Percentiles rank a stretch among this genome's conserved stretches.
phyloP scores from a whole-genome alignment of 2,329 filamentous ascomycete species.

The Aspergillus japonicus region DNA sequence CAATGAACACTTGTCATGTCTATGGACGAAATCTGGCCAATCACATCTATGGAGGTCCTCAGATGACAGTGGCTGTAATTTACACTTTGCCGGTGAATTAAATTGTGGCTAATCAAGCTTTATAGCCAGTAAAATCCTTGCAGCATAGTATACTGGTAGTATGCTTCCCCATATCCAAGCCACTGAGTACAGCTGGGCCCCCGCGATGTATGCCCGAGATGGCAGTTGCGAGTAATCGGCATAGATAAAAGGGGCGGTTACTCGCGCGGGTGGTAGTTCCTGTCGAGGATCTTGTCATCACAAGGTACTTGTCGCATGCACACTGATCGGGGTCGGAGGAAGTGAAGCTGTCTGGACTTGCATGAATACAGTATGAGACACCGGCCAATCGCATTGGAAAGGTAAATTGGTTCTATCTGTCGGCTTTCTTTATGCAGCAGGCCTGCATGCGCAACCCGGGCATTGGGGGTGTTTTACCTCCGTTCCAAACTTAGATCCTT shows the following conservation, averaged over 20 bases:
- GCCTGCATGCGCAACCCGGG: too few species aligned
- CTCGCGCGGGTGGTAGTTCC: too few species aligned
- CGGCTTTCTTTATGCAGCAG: background rate
- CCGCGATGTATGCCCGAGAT: too few species aligned
- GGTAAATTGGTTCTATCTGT: background rate
- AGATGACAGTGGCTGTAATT: background rate
- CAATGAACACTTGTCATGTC: background rate
- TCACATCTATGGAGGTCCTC: background rate
- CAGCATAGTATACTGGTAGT: too few species aligned
- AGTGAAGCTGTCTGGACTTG: too few species aligned
- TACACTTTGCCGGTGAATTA: background rate
- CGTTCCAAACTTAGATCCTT: background rate
- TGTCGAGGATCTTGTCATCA: too few species aligned
- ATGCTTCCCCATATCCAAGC: too few species aligned
- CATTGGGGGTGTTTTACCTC: background rate
- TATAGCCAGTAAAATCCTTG: too few species aligned
- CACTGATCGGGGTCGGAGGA: background rate
- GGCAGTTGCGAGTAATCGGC: too few species aligned
- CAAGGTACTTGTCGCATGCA: background rate
- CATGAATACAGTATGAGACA: too few species aligned
- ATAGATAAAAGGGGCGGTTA: too few species aligned
- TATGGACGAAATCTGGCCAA: background rate
- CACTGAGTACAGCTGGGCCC: too few species aligned
- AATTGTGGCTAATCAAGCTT: background rate
- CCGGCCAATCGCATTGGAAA: background rate